phyloP scores from a whole-genome alignment of 306 rosid genomes.

The Acacia confusa region DNA sequence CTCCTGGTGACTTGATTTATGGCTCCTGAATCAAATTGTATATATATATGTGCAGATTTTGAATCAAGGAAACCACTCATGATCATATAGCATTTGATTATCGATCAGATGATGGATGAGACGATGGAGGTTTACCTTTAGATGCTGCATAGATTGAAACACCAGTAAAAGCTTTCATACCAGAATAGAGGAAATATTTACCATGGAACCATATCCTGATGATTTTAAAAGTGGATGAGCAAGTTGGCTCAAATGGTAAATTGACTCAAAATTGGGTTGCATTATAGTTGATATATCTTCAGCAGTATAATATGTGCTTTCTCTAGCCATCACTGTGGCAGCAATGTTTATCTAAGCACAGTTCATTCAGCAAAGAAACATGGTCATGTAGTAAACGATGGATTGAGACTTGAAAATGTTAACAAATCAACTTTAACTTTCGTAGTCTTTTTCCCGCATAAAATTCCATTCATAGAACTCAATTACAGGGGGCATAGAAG shows the following conservation, averaged over 20 bases:
- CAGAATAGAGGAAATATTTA: conserved; percentile 28
- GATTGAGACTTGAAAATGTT: background rate
- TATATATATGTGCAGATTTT: background rate
- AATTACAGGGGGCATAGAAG: background rate
- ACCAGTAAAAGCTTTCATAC: conserved; percentile 37
- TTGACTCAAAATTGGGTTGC: conserved; percentile 35
- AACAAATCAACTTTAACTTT: background rate
- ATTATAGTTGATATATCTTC: conserved; percentile 32
- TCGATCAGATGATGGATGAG: background rate
- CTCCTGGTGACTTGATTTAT: conserved; percentile 57
- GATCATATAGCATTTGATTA: background rate
- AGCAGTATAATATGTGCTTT: conserved; percentile 2
- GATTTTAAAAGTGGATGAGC: conserved; percentile 46
- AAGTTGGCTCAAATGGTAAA: conserved; percentile 37
- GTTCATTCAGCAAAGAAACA: background rate
- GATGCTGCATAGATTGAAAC: conserved; percentile 50
- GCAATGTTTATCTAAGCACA: conserved; percentile 45
- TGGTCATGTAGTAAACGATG: background rate
- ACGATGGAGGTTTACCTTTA: conserved; percentile 39
- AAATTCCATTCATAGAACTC: background rate
- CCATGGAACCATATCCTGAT: conserved; percentile 38
- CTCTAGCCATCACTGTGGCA: background rate
- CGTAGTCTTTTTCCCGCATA: too few relatives aligned
- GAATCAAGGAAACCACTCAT: background rate
- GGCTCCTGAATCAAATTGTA: conserved; percentile 44